These are phyloP conservation scores for Trichoderma hamatum DNA, from an alignment of 2,329 filamentous ascomycete genomes.

Conservation along the genomic window DNA sequence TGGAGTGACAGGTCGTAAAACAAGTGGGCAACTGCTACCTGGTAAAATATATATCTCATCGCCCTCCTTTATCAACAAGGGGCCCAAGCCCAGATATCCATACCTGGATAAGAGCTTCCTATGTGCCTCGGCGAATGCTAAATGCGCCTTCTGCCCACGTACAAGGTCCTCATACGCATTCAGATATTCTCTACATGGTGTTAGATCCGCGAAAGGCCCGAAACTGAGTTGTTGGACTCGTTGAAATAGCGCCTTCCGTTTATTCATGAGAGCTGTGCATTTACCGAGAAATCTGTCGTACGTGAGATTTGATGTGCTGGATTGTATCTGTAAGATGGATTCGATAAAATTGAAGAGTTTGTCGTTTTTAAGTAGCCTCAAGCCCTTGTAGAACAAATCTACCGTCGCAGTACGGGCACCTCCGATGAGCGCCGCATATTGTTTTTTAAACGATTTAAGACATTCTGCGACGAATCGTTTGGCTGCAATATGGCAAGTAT, in stretches of 20 bases:
- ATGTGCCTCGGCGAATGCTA: too few relatives aligned
- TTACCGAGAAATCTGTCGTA: background rate
- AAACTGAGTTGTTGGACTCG: background rate
- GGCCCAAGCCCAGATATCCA: background rate
- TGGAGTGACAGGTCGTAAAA: background rate
- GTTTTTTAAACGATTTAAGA: background rate
- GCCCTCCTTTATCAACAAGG: background rate
- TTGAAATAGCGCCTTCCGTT: background rate
- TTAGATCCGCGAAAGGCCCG: background rate
- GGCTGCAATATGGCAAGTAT: too few relatives aligned
- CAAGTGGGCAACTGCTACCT: background rate
- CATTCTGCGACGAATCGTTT: too few relatives aligned
- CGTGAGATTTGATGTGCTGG: too few relatives aligned
- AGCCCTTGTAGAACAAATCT: too few relatives aligned
- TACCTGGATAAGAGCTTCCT: too few relatives aligned
- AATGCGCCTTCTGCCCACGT: too few relatives aligned
- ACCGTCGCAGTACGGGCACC: too few relatives aligned
- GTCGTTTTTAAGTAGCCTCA: too few relatives aligned
- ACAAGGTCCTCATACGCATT: background rate
- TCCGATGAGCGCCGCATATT: background rate
- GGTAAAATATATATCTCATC: conserved; percentile 6
- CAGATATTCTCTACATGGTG: background rate
- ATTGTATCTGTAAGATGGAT: too few relatives aligned
- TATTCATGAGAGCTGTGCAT: background rate
- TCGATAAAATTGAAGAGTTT: too few relatives aligned